phyloP scores from a whole-genome alignment of 495 filamentous ascomycete genomes.

The Clavariopsis aquatica region DNA sequence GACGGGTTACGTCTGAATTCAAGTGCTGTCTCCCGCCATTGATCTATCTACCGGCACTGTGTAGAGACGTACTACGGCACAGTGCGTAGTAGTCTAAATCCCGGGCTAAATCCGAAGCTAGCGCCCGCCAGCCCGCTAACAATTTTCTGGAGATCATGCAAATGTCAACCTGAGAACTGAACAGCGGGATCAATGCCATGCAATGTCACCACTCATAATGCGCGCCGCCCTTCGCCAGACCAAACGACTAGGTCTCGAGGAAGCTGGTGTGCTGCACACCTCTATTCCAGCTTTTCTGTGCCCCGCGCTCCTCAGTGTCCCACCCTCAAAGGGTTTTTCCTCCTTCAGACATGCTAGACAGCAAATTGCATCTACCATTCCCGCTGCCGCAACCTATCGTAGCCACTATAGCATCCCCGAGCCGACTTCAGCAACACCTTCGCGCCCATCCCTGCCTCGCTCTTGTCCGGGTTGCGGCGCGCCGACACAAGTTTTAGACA shows the following conservation, averaged over 20 bases:
- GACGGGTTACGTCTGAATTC: too few relatives aligned
- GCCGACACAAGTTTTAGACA: constrained; percentile 67
- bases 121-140: neutral
- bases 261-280: neutral
- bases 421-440: neutral
- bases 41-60: too few relatives aligned
- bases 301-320: constrained; percentile 23
- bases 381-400: neutral
- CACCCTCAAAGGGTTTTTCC: constrained; percentile 15
- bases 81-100: too few relatives aligned
- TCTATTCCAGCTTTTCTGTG: constrained; percentile 34
- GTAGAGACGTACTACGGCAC: too few relatives aligned
- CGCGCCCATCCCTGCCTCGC: constrained; percentile 50
- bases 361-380: constrained; percentile 4
- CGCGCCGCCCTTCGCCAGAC: constrained; percentile 27
- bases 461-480: constrained; percentile 90
- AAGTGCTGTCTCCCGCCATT: too few relatives aligned
- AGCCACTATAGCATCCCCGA: neutral
- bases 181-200: neutral
- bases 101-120: neutral
- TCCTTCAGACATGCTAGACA: constrained; percentile 10
- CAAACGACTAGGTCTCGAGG: constrained; percentile 7
- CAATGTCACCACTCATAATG: constrained; percentile 19
- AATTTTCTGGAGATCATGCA: neutral
- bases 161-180: neutral